Evolutionary conservation across 2,329 filamentous ascomycete genomes (phyloP).

Genomic region (Cordyceps javanica): DNA sequence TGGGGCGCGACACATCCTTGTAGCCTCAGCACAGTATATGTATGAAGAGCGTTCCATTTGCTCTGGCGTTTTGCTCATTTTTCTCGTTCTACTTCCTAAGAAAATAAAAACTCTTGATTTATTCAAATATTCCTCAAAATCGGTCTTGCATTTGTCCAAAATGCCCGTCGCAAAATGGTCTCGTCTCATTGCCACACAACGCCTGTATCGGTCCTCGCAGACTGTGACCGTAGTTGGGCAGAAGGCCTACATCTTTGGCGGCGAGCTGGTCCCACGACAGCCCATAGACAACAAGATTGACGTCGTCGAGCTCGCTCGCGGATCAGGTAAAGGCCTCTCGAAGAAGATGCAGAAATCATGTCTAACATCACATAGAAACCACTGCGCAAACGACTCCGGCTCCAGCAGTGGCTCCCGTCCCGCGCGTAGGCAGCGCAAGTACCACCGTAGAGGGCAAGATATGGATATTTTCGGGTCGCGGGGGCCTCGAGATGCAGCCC

Average conservation of each 20-base stretch:
- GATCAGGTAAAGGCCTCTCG: not conserved
- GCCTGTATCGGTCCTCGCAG: conserved; percentile 46
- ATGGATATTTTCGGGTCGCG: conserved; percentile 58
- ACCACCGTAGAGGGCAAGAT: conserved; percentile 39
- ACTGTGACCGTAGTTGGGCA: conserved; percentile 33
- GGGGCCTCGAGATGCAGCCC: conserved; percentile 52
- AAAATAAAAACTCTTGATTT: no score
- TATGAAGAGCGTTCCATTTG: no score
- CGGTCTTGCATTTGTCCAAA: not conserved
- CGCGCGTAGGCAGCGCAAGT: conserved; percentile 51
- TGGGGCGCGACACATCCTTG: no score
- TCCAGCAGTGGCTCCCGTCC: conserved; percentile 32
- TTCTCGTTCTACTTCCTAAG: no score
- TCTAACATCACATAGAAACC: not conserved
- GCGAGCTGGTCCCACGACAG: conserved; percentile 43
- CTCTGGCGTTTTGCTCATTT: no score
- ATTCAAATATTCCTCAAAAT: no score
- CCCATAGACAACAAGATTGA: conserved; percentile 45
- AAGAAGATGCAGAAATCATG: not conserved
- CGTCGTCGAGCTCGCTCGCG: conserved; percentile 25
- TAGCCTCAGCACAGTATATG: no score
- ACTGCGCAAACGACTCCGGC: conserved; percentile 17
- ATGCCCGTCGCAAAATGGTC: conserved; percentile 12
- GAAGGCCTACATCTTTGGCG: conserved; percentile 42
- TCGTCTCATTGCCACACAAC: conserved; percentile 10